Evolutionary conservation across 345 rosid genomes (phyloP).

Genomic region (Kandelia obovata): DNA sequence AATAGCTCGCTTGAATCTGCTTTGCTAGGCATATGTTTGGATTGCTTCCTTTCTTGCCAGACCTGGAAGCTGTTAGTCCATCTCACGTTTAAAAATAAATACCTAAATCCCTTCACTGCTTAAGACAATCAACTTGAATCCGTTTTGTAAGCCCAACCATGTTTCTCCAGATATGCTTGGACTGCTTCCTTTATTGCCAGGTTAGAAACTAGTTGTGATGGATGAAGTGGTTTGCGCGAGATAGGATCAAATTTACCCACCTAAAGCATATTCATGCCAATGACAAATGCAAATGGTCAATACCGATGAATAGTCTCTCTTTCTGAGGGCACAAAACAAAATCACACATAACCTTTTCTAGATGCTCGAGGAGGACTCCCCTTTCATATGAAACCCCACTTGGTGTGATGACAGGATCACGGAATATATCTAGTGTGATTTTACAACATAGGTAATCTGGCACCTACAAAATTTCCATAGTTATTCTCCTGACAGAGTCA

Average conservation of each 20-base stretch:
- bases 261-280: conserved; percentile 27
- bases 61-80: too few species aligned
- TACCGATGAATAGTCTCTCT: not conserved
- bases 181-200: conserved; percentile 89
- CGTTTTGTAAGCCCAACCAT: conserved; percentile 75
- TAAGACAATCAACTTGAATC: conserved; percentile 14
- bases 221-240: conserved; percentile 56
- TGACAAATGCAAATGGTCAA: not conserved
- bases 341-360: conserved; percentile 51
- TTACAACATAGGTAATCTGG: conserved; percentile 88
- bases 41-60: too few species aligned
- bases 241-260: conserved; percentile 89
- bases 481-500: not conserved
- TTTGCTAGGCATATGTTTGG: too few species aligned
- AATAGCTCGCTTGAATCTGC: too few species aligned
- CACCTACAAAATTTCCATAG: conserved; percentile 47
- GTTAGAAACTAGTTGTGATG: conserved; percentile 60
- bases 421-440: conserved; percentile 80
- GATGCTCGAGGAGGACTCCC: conserved; percentile 80
- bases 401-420: conserved; percentile 88
- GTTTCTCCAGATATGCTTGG: conserved; percentile 60
- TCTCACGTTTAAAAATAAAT: not conserved
- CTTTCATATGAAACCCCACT: conserved; percentile 89
- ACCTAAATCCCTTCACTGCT: not conserved
- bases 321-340: not conserved